A percentile compares a stretch with the other conserved stretches of the same genome.
Conservation (phyloP, 805 yeast genomes). For the Lipomyces kockii region DNA sequence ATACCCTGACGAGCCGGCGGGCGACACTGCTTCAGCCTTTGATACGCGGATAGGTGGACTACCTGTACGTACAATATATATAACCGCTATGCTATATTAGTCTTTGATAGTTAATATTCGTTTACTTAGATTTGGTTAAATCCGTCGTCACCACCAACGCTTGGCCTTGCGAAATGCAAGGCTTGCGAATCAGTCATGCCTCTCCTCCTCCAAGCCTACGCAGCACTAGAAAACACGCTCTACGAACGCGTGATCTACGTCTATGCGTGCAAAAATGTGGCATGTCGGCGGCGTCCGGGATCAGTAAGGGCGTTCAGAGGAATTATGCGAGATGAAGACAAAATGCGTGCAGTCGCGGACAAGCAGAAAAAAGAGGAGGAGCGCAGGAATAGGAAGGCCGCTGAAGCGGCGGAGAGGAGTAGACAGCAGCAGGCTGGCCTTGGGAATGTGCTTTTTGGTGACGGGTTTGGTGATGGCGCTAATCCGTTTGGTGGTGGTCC, state of each 20-base stretch:
- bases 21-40: constrained; percentile 34
- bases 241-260: constrained; percentile 85
- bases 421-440: constrained; percentile 47
- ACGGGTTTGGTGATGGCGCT: constrained; percentile 40
- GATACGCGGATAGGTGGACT: constrained; percentile 85
- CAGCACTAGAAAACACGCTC: constrained; percentile 71
- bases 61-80: constrained; percentile 50
- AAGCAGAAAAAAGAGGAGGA: constrained; percentile 46
- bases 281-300: constrained; percentile 73
- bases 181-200: constrained; percentile 68
- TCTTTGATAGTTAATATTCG: constrained; percentile 7
- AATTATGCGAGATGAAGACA: constrained; percentile 61
- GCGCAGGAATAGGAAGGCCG: constrained; percentile 50
- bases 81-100: neutral
- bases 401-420: constrained; percentile 48
- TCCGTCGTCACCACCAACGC: constrained; percentile 59
- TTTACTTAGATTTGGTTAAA: constrained; percentile 60
- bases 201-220: constrained; percentile 75
- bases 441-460: constrained; percentile 47
- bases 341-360: constrained; percentile 42
- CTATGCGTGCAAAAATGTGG: constrained; percentile 67
- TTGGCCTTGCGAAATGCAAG: constrained; percentile 61
- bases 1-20: constrained; percentile 41
- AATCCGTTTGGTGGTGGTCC: constrained; percentile 27
- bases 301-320: constrained; percentile 79